Evolutionary conservation across 2,329 filamentous ascomycete species (phyloP).

Genomic region (Hirsutella thompsonii): DNA sequence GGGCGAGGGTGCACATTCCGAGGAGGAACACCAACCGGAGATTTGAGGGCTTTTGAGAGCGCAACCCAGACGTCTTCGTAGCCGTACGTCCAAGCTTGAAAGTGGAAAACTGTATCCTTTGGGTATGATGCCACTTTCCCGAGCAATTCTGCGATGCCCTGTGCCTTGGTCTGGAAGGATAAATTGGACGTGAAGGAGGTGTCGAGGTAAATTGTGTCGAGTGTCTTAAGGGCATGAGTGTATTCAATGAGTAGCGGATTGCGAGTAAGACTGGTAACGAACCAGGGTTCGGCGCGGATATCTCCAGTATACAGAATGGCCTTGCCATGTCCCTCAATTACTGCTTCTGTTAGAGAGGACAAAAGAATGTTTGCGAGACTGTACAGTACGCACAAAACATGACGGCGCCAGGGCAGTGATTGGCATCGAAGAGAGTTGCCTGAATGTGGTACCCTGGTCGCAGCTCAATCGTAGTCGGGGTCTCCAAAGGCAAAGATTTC

Average conservation of each 20-base stretch:
- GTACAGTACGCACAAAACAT: constrained; percentile 56
- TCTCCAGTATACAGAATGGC: constrained; percentile 84
- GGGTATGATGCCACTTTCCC: constrained; percentile 57
- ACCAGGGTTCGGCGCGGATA: constrained; percentile 76
- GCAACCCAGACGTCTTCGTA: constrained; percentile 91
- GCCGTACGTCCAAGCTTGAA: constrained; percentile 78
- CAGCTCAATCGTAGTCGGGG: constrained; percentile 65
- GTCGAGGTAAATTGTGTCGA: constrained; percentile 82
- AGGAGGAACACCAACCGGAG: constrained; percentile 30
- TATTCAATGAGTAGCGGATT: constrained; percentile 69
- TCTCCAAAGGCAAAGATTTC: constrained; percentile 73
- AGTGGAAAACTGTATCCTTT: constrained; percentile 63
- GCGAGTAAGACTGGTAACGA: constrained; percentile 59
- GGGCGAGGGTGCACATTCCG: not conserved
- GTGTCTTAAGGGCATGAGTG: constrained; percentile 44
- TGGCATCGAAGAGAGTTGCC: constrained; percentile 80
- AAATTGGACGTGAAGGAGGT: constrained; percentile 54
- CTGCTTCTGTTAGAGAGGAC: constrained; percentile 13
- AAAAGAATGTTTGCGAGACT: not conserved
- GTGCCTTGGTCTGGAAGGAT: constrained; percentile 48
- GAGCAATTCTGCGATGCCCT: constrained; percentile 65
- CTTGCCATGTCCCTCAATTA: constrained; percentile 62
- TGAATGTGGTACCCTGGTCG: constrained; percentile 54
- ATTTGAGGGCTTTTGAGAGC: constrained; percentile 55
- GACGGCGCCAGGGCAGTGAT: constrained; percentile 80